Percentiles rank a stretch among this genome's conserved stretches.
Conservation (phyloP, 495 filamentous ascomycete genomes). For the Tuber magnatum region DNA sequence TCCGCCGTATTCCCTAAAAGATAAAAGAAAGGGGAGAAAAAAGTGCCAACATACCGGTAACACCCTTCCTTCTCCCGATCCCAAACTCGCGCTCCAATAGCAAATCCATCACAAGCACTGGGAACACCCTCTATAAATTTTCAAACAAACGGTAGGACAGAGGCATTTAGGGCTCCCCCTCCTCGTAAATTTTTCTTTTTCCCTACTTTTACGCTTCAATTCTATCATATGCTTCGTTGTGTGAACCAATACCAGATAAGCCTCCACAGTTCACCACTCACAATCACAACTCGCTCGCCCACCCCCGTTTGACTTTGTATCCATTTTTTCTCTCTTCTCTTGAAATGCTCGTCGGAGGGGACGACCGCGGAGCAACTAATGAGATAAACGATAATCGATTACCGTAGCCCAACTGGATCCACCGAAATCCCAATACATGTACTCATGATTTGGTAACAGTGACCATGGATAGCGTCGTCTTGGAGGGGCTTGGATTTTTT, state of each 20-base stretch:
- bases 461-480: neutral
- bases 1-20: neutral
- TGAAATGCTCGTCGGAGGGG: neutral
- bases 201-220: neutral
- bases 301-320: neutral
- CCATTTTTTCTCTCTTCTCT: neutral
- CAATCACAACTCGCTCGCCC: neutral
- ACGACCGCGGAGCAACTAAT: neutral
- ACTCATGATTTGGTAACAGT: neutral
- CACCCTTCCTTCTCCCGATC: neutral
- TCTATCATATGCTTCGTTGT: neutral
- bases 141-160: neutral
- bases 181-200: neutral
- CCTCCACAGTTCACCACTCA: neutral
- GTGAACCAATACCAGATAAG: neutral
- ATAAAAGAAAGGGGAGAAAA: neutral
- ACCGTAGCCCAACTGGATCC: neutral
- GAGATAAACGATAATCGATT: neutral
- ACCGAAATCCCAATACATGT: neutral
- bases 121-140: neutral
- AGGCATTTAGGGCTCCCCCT: neutral
- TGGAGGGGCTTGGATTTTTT: neutral
- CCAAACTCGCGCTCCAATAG: neutral
- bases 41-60: neutral
- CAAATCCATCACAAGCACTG: neutral